Conservation (phyloP, 1,284 basidiomycete species). For the Bondarzewia mesenterica region DNA sequence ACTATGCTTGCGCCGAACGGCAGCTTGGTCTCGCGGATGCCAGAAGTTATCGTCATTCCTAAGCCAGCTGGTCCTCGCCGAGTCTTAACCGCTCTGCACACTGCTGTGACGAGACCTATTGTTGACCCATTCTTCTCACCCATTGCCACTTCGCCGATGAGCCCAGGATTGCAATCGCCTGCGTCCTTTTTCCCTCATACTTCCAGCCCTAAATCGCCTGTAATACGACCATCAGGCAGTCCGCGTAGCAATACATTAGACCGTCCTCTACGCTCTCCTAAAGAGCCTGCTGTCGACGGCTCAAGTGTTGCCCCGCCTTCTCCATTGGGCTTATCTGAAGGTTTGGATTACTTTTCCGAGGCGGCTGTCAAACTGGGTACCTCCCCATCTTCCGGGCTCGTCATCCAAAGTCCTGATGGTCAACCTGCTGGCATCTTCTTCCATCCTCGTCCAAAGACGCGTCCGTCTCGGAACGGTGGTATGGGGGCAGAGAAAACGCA, state of each 20-base stretch:
- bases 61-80: conserved; percentile 92
- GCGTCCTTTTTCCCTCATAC: conserved; percentile 35
- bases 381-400: conserved; percentile 79
- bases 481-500: neutral
- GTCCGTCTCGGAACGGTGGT: neutral
- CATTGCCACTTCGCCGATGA: conserved; percentile 85
- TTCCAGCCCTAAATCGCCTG: conserved; percentile 31
- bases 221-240: conserved; percentile 34
- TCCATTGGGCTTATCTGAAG: conserved; percentile 68
- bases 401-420: conserved; percentile 90
- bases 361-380: conserved; percentile 63
- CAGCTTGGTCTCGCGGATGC: conserved; percentile 31
- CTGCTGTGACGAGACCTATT: conserved; percentile 73
- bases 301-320: conserved; percentile 51
- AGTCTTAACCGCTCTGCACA: conserved; percentile 84
- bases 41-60: conserved; percentile 90
- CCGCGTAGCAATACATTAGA: conserved; percentile 50
- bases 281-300: conserved; percentile 32
- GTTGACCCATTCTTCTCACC: conserved; percentile 88
- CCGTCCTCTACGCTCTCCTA: conserved; percentile 46
- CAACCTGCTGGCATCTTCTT: conserved; percentile 93
- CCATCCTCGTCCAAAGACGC: conserved; percentile 56
- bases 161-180: conserved; percentile 42
- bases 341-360: conserved; percentile 84
- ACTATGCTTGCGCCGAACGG: conserved; percentile 46